These are phyloP conservation scores for Syncephalastrum sp. DNA, from an alignment of 371 early-diverging fungal genomes.

Conservation along the genomic window DNA sequence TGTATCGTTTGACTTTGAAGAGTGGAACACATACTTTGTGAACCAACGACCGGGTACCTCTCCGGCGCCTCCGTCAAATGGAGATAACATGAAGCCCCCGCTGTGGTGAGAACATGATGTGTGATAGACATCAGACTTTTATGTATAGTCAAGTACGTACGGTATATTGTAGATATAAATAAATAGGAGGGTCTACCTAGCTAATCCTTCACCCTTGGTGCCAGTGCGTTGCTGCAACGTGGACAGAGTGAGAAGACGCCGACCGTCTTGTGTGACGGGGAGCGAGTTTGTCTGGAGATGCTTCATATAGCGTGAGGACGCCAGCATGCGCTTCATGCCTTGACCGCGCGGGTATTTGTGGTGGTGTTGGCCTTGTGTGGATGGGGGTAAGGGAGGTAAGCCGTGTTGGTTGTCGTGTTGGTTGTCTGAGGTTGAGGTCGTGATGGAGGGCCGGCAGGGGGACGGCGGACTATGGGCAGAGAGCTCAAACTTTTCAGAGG, in stretches of 20 bases:
- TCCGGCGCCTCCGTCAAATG: too few relatives aligned
- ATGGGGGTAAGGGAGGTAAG: not conserved
- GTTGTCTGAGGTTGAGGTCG: not conserved
- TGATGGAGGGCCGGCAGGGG: not conserved
- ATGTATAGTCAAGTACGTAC: too few relatives aligned
- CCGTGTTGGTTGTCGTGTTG: not conserved
- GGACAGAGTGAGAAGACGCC: constrained; percentile 3
- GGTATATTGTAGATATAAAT: not conserved
- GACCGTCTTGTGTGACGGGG: constrained; percentile 7
- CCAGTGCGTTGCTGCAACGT: not conserved
- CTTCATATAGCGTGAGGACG: constrained; percentile 25
- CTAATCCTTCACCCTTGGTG: not conserved
- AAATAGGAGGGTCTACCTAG: not conserved
- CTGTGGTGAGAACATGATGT: too few relatives aligned
- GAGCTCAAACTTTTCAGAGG: constrained; percentile 22
- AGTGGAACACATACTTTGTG: constrained; percentile 24
- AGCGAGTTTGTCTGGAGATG: constrained; percentile 18
- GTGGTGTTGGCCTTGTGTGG: not conserved
- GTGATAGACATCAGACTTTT: too few relatives aligned
- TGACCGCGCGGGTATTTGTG: constrained; percentile 5
- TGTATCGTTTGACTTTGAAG: constrained; percentile 24
- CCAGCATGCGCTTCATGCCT: constrained; percentile 21
- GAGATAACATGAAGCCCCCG: too few relatives aligned
- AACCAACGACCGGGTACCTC: constrained; percentile 11
- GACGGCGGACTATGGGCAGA: not conserved